These are phyloP conservation scores for Urtica urens DNA, from an alignment of 306 rosid genomes.

Conservation along the genomic window DNA sequence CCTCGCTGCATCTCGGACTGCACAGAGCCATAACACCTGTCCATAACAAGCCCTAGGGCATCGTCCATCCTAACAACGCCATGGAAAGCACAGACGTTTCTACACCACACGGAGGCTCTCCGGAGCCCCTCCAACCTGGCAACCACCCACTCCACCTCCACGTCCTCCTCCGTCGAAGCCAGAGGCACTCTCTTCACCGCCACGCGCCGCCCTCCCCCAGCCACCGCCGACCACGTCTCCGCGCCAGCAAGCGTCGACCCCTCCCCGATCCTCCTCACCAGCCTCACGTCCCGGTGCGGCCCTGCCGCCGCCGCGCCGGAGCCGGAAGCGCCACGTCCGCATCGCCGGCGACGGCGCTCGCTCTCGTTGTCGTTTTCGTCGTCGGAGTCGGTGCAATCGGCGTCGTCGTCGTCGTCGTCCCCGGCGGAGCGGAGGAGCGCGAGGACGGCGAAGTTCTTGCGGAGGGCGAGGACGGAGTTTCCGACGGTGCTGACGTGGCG, in stretches of 20 bases:
- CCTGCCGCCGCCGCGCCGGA: slow-evolving; percentile 64
- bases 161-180: slow-evolving; percentile 47
- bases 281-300: slow-evolving; percentile 64
- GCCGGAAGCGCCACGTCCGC: slow-evolving; percentile 28
- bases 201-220: slow-evolving; percentile 56
- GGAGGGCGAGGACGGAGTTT: slow-evolving; percentile 72
- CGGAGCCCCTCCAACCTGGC: slow-evolving; percentile 75
- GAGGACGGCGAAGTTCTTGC: slow-evolving; percentile 82
- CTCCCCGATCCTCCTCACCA: slow-evolving; percentile 62
- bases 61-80: slow-evolving; percentile 69
- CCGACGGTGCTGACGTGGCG: slow-evolving; percentile 88
- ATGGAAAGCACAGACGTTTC: slow-evolving; percentile 93
- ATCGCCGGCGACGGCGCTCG: slow-evolving; percentile 51
- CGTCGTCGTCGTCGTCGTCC: slow-evolving; percentile 27
- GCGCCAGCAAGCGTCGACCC: slow-evolving; percentile 64
- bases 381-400: slow-evolving; percentile 59
- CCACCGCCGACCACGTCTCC: slow-evolving; percentile 80
- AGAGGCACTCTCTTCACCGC: slow-evolving; percentile 69
- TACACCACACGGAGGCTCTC: slow-evolving; percentile 93
- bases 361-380: slow-evolving; percentile 39
- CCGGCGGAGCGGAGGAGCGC: slow-evolving; percentile 31
- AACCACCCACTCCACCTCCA: slow-evolving; percentile 78
- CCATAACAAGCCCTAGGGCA: slow-evolving; percentile 78
- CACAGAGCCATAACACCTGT: slow-evolving; percentile 75
- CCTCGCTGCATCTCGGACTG: slow-evolving; percentile 94